Base-by-base conservation (phyloP, 176 grass and related monocot species). In the Cocos nucifera region DNA sequence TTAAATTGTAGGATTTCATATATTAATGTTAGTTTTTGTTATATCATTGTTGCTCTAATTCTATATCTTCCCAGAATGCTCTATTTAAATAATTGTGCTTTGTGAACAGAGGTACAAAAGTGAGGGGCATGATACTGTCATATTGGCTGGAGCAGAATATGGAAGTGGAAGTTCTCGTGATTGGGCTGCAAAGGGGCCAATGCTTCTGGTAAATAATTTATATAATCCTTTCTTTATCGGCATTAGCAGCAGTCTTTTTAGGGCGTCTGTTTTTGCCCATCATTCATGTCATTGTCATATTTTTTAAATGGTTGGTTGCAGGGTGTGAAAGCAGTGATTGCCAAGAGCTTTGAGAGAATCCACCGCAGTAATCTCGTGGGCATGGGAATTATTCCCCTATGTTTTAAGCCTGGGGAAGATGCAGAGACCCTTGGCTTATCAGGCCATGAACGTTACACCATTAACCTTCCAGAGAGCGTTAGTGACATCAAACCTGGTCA, bases 341-440 rank as follows among this genome's bases (percentile, higher is more conserved):
- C 91, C 4, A 95, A 95, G 69, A 95, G 86, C 51, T 95, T 95
- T 77, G 91, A 95, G 70, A 90, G 91, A 74, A 95, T 95, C 69
- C 91, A 95, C 58, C 83, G 91, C 30, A 95, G 91, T 75, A 95
- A 95, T 69, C 91, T 95, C 15, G 91, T 84, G 27, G 91, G 91
- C 44, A 95, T 95, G 91, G 91, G 91, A 63, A 95, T 95, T 49
- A 56, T 95, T 18, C 90, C 91, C 57, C 77, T 95, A 56, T 95
- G 91, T 65, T 95, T 90, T 71, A 95, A 95, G 62, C 58, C 64
- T 15, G 91, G 91, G 6, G 80, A 95, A 70, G 91, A 90, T 59
- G 91, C 91, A 25, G 91, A 90, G 59, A 84, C 65, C 75, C 83
- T 90, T 65, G 86, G 86, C 60, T 82, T 95, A 69, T 90, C 86